Conservation (phyloP, 495 filamentous ascomycete genomes). For the Aspergillus avenaceus region DNA sequence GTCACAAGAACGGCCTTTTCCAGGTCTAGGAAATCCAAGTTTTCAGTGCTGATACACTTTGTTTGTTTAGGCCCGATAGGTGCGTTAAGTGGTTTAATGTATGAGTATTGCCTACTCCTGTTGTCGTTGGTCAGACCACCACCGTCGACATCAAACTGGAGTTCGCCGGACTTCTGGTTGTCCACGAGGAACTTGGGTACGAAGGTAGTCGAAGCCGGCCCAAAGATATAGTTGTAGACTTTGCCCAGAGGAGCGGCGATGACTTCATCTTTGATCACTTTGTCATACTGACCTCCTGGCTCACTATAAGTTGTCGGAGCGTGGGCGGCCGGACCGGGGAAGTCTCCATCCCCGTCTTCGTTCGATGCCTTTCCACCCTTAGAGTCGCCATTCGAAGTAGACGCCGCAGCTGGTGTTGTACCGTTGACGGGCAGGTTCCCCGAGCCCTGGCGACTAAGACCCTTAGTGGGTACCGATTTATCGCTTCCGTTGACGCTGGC, state of each 20-base stretch:
- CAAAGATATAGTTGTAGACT: conserved; percentile 84
- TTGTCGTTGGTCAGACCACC: conserved; percentile 70
- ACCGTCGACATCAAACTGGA: conserved; percentile 77
- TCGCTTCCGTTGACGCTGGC: conserved; percentile 61
- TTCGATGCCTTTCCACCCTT: conserved; percentile 50
- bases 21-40: conserved; percentile 74
- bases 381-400: conserved; percentile 37
- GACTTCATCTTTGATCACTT: conserved; percentile 76
- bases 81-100: conserved; percentile 84
- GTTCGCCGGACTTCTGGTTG: conserved; percentile 84
- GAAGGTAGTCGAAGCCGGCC: conserved; percentile 69
- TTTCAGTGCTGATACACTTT: conserved; percentile 87
- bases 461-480: conserved; percentile 45
- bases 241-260: conserved; percentile 89
- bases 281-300: conserved; percentile 72
- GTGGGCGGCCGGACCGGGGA: conserved; percentile 83
- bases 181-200: conserved; percentile 79
- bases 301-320: conserved; percentile 81
- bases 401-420: conserved; percentile 17
- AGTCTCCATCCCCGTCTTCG: conserved; percentile 57
- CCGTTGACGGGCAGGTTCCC: conserved; percentile 47
- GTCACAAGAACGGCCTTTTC: conserved; percentile 81
- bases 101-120: conserved; percentile 71
- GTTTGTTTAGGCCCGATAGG: conserved; percentile 92
- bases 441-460: conserved; percentile 63